Conservation (phyloP, 768 basidiomycete genomes). For the Pulveroboletus ravenelii region DNA sequence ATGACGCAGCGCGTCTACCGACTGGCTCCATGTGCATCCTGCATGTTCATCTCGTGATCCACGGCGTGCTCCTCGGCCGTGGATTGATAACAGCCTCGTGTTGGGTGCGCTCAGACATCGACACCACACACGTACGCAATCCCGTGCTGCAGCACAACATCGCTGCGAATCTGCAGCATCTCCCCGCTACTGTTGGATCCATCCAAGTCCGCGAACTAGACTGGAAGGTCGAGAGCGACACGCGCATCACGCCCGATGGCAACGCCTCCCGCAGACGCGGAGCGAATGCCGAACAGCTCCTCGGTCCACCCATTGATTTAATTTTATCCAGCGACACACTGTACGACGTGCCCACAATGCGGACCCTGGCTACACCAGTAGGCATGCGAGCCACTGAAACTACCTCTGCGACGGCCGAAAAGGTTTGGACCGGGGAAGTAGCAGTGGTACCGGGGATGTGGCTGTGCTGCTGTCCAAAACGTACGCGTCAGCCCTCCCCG, state of each 20-base stretch:
- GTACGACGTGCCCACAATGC: no score
- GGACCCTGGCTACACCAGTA: no score
- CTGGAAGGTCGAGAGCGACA: slow-evolving; percentile 33
- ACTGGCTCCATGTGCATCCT: not conserved
- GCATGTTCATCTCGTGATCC: not conserved
- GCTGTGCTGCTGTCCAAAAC: slow-evolving; percentile 14
- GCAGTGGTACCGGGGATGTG: slow-evolving; percentile 5
- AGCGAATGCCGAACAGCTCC: slow-evolving; percentile 18
- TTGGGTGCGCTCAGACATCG: slow-evolving; percentile 33
- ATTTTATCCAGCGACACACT: slow-evolving; percentile 57
- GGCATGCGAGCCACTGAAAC: no score
- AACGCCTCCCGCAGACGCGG: slow-evolving; percentile 13
- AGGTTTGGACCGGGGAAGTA: no score
- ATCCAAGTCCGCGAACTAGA: slow-evolving; percentile 65
- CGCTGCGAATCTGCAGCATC: slow-evolving; percentile 37
- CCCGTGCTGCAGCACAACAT: slow-evolving; percentile 35
- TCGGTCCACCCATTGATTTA: slow-evolving; percentile 64
- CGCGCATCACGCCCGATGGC: slow-evolving; percentile 34
- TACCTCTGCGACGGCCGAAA: no score
- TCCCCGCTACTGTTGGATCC: slow-evolving; percentile 13
- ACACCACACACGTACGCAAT: no score
- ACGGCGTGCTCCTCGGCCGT: not conserved
- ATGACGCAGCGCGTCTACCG: not conserved
- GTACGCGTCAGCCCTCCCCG: slow-evolving; percentile 28
- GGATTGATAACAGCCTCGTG: slow-evolving; percentile 43